Evolutionary conservation across 495 filamentous ascomycete species (phyloP).

Genomic region (Neurospora hispaniola): DNA sequence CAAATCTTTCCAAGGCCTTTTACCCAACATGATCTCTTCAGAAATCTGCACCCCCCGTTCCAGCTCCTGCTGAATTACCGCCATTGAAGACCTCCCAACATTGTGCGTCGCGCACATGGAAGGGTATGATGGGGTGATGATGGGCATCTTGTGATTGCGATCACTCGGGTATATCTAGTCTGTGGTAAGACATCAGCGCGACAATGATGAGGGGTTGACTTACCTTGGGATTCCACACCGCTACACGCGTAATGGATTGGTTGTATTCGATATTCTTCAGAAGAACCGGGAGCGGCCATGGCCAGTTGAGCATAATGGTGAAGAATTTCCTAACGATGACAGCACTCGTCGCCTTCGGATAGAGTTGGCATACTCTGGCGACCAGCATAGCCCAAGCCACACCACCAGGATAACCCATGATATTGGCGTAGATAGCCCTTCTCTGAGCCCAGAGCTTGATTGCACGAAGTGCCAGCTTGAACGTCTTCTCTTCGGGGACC

Average conservation of each 20-base stretch:
- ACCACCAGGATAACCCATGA: slow-evolving; percentile 92
- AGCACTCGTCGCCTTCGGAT: slow-evolving; percentile 80
- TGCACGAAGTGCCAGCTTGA: slow-evolving; percentile 74
- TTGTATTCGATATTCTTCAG: slow-evolving; percentile 83
- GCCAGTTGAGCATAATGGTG: slow-evolving; percentile 78
- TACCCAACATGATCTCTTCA: slow-evolving; percentile 67
- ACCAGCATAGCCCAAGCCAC: slow-evolving; percentile 98
- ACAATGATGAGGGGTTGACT: slow-evolving; percentile 8
- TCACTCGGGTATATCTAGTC: slow-evolving; percentile 68
- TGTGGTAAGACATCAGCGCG: slow-evolving; percentile 25
- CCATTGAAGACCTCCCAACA: slow-evolving; percentile 73
- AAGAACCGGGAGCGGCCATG: slow-evolving; percentile 84
- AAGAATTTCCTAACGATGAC: slow-evolving; percentile 90
- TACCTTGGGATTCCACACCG: slow-evolving; percentile 92
- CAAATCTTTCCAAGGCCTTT: slow-evolving; percentile 69
- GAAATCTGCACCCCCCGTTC: slow-evolving; percentile 66
- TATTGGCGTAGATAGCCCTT: slow-evolving; percentile 86
- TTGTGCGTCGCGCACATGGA: slow-evolving; percentile 97
- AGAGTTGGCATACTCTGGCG: slow-evolving; percentile 92
- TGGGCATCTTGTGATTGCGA: slow-evolving; percentile 82
- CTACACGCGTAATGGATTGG: slow-evolving; percentile 51
- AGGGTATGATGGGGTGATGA: slow-evolving; percentile 93
- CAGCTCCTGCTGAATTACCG: slow-evolving; percentile 72
- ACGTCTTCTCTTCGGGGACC: slow-evolving; percentile 81
- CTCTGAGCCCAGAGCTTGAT: slow-evolving; percentile 96